Percentiles rank a stretch among this genome's conserved stretches.
Evolutionary conservation across 495 filamentous ascomycete genomes (phyloP).

Genomic region (Trypethelium eluteriae): DNA sequence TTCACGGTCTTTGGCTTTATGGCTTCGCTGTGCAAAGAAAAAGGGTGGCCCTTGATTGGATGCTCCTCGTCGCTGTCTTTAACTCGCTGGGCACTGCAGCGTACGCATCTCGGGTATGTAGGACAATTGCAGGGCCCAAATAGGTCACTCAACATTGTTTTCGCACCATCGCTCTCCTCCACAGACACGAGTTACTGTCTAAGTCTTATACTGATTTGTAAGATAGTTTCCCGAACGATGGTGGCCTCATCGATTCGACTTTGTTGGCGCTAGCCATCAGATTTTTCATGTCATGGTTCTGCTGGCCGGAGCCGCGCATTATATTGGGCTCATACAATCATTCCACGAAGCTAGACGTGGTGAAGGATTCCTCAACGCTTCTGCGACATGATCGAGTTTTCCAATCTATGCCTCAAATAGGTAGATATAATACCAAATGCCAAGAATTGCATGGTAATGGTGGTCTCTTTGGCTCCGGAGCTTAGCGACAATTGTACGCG

Average conservation of each 20-base stretch:
- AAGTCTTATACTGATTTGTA: slow-evolving; percentile 1
- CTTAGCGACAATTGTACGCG: too few species aligned
- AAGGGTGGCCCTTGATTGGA: slow-evolving; percentile 41
- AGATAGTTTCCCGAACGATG: slow-evolving; percentile 42
- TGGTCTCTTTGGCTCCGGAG: too few species aligned
- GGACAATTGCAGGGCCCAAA: too few species aligned
- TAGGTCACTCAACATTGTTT: too few species aligned
- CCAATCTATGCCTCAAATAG: too few species aligned
- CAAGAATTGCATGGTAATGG: too few species aligned
- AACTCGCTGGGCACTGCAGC: background rate
- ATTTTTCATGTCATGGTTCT: slow-evolving; percentile 46
- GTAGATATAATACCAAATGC: too few species aligned
- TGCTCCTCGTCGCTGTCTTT: slow-evolving; percentile 24
- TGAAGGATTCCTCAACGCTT: background rate
- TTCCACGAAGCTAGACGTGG: slow-evolving; percentile 26
- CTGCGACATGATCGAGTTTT: background rate
- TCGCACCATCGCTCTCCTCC: too few species aligned
- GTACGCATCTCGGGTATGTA: background rate
- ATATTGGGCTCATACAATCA: slow-evolving; percentile 38
- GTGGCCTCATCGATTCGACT: slow-evolving; percentile 42
- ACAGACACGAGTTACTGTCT: slow-evolving; percentile 12
- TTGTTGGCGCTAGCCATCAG: slow-evolving; percentile 47
- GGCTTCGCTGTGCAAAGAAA: slow-evolving; percentile 36
- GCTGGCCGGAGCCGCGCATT: slow-evolving; percentile 41
- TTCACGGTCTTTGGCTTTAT: slow-evolving; percentile 38